Percentiles rank a stretch among this genome's conserved stretches.
phyloP scores from a whole-genome alignment of 2,329 filamentous ascomycete species.

The Penicillium brevicompactum region DNA sequence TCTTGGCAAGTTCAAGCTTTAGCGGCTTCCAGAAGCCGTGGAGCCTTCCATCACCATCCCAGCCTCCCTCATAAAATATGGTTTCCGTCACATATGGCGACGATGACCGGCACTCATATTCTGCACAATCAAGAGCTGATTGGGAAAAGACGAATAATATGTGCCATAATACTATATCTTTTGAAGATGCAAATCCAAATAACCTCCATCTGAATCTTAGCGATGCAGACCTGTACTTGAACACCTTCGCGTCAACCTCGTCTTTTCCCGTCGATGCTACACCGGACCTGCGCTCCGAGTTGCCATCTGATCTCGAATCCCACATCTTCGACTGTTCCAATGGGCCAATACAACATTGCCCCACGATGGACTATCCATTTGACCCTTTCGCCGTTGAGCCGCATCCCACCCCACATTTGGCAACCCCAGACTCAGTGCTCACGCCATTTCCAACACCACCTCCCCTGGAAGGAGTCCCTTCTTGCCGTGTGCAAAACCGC shows the following conservation, averaged over 20 bases:
- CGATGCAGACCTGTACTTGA: neutral
- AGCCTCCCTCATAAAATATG: neutral
- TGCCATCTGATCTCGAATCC: neutral
- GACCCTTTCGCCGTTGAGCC: neutral
- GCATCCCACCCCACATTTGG: neutral
- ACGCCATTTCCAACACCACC: neutral
- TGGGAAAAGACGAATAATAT: neutral
- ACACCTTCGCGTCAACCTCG: neutral
- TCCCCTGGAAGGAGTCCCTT: neutral
- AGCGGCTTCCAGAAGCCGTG: neutral
- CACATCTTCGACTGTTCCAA: neutral
- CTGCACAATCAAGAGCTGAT: neutral
- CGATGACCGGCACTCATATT: neutral
- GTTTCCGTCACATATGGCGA: neutral
- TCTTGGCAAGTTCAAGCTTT: neutral
- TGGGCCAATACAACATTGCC: neutral
- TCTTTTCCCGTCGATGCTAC: neutral
- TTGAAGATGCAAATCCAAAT: neutral
- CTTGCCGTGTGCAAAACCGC: neutral
- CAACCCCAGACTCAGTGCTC: neutral
- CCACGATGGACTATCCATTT: neutral
- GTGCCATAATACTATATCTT: neutral
- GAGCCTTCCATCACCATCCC: too few relatives aligned
- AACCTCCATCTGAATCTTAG: neutral
- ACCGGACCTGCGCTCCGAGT: neutral